Evolutionary conservation across 2,329 filamentous ascomycete genomes (phyloP), one percentile per base, ranked within the genome.

Genomic region (Knufia petricola): DNA sequence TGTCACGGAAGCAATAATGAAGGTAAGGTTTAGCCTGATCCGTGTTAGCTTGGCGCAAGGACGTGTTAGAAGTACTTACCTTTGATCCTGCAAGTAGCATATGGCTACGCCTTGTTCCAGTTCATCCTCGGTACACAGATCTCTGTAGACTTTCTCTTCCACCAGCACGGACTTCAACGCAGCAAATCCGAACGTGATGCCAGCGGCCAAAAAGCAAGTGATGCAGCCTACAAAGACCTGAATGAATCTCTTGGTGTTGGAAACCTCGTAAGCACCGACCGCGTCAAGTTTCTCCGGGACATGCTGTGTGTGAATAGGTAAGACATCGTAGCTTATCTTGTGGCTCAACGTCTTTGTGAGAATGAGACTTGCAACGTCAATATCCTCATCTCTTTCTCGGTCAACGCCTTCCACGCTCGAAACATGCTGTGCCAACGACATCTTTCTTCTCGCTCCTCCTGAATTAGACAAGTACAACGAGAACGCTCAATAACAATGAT

Each of bases 1-100:
- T 8, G 79, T 84, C 2, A 94, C 88, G 20, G 87, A 88, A 21
- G 88, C 87, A 31, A 88, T 77, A 8, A 87, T 92, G 71, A 95
- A 95, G 83, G 94, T 94, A 59, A 94, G 70, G 62, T 95, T 95
- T 50, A 95, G 74, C 54, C 67, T 69, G 48, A 15, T 41, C 34
- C 13, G n/a, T n/a, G 17, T 32, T 21, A 32, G 21, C 15, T 17
- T 15, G 10, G 17, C n/a, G 19, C n/a, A 21, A 4, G 6, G 7
- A 4, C 4, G 9, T 40, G 37, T 17, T 6, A 28, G 30, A n/a
- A 21, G 34, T 31, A 50, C 59, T 34, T 64, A 72, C 69, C 71
- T 63, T 48, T 78, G 61, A 54, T 76, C 75, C 57, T 81, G 77
- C 50, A 73, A 69, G 54, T 73, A 75, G 60, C 77, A 81, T 19